These are phyloP conservation scores for Hanseniaspora hatyaiensis DNA, from an alignment of 805 yeast species.

Conservation along the genomic window DNA sequence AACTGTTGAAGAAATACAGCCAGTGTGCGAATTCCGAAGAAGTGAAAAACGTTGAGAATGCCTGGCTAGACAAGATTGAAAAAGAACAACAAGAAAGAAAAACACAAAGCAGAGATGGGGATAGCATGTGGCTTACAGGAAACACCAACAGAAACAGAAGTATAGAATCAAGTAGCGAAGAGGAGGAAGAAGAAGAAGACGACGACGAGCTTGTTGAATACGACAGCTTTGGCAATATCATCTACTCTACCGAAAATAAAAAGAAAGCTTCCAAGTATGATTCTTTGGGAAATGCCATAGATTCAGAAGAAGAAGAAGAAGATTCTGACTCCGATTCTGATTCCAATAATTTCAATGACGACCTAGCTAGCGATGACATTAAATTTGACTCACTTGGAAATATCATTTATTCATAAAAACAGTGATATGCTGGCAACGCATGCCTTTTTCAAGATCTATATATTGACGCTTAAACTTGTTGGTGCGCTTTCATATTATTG, in stretches of 20 bases:
- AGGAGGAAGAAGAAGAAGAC: neutral
- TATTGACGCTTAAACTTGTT: no score
- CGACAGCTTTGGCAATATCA: conserved; percentile 21
- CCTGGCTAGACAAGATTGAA: conserved; percentile 60
- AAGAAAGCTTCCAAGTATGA: conserved; percentile 21
- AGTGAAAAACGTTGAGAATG: conserved; percentile 57
- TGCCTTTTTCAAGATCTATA: no score
- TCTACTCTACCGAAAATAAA: conserved; percentile 3
- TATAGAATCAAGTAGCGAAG: neutral
- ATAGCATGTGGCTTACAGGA: conserved; percentile 61
- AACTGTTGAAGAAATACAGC: conserved; percentile 61
- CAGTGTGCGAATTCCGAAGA: conserved; percentile 72
- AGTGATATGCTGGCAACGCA: no score
- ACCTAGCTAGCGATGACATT: neutral
- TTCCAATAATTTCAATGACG: neutral
- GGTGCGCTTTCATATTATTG: no score
- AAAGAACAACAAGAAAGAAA: conserved; percentile 54
- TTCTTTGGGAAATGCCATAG: conserved; percentile 20
- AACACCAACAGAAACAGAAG: conserved; percentile 50
- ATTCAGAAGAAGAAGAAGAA: conserved; percentile 16
- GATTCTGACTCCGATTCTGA: neutral
- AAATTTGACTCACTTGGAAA: conserved; percentile 26
- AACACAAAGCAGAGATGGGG: conserved; percentile 41
- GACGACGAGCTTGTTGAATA: conserved; percentile 17
- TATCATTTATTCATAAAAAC: conserved; percentile 13